phyloP scores from a whole-genome alignment of 2,329 filamentous ascomycete genomes.

The Fusarium sp. region DNA sequence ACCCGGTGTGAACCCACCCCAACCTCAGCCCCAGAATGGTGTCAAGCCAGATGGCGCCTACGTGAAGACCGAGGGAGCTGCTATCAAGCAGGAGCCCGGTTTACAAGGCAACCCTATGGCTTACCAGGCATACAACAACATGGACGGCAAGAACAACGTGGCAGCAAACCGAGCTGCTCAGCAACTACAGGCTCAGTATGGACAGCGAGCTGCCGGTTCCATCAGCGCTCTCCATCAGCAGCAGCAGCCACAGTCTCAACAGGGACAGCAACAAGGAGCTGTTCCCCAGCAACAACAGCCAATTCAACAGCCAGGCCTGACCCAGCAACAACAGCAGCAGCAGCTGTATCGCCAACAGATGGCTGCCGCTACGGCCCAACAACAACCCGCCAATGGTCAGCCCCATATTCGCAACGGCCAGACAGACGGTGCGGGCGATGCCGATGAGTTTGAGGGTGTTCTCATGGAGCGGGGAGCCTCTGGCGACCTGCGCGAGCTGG shows the following conservation, averaged over 20 bases:
- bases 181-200: constrained; percentile 71
- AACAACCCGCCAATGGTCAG: constrained; percentile 50
- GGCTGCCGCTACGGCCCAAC: constrained; percentile 39
- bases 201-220: constrained; percentile 72
- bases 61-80: constrained; percentile 62
- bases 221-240: constrained; percentile 71
- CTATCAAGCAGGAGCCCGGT: constrained; percentile 60
- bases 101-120: constrained; percentile 48
- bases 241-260: constrained; percentile 45
- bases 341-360: constrained; percentile 51
- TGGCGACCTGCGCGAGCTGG: constrained; percentile 67
- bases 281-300: constrained; percentile 48
- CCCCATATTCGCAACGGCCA: constrained; percentile 61
- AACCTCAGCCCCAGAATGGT: constrained; percentile 49
- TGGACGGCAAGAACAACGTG: constrained; percentile 53
- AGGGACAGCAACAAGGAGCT: constrained; percentile 35
- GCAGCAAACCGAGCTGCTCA: constrained; percentile 68
- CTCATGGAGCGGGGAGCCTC: constrained; percentile 68
- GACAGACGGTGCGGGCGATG: constrained; percentile 79
- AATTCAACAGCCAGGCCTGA: constrained; percentile 45
- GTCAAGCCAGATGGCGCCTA: constrained; percentile 58
- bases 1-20: constrained; percentile 46
- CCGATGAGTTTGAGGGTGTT: constrained; percentile 68
- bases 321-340: constrained; percentile 46
- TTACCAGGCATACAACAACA: constrained; percentile 50